Conservation (phyloP, 2,329 filamentous ascomycete species). For the Xylariales sp. region DNA sequence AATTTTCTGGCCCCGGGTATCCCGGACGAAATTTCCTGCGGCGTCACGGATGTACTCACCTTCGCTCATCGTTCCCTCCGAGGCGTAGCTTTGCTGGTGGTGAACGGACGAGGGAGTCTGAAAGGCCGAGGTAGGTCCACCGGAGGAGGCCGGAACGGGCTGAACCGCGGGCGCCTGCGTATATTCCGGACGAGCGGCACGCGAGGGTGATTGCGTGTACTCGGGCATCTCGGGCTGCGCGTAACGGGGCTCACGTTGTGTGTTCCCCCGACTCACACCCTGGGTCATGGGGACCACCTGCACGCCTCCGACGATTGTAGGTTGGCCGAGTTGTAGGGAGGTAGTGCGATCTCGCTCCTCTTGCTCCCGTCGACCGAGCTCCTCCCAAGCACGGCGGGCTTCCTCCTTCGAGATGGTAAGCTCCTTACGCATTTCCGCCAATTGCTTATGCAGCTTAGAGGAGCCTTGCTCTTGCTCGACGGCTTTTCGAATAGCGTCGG, state of each 20-base stretch:
- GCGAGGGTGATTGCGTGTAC: conserved; percentile 46
- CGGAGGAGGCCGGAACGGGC: conserved; percentile 55
- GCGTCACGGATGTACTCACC: conserved; percentile 77
- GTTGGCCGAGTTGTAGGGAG: conserved; percentile 86
- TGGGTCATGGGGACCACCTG: conserved; percentile 95
- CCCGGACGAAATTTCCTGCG: conserved; percentile 69
- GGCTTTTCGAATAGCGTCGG: conserved; percentile 73
- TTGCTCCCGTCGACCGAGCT: conserved; percentile 91
- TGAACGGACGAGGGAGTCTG: conserved; percentile 56
- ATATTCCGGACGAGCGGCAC: conserved; percentile 53
- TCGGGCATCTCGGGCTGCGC: conserved; percentile 50
- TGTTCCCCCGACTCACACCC: conserved; percentile 68
- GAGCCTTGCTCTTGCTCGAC: conserved; percentile 77
- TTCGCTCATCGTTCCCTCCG: conserved; percentile 73
- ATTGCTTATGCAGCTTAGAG: conserved; percentile 76
- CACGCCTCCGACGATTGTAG: conserved; percentile 90
- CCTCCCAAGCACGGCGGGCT: conserved; percentile 95
- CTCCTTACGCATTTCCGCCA: conserved; percentile 93
- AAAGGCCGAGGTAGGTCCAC: conserved; percentile 53
- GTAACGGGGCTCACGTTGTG: conserved; percentile 55
- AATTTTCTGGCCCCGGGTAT: conserved; percentile 70
- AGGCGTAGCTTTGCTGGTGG: conserved; percentile 63
- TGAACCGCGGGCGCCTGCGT: conserved; percentile 58
- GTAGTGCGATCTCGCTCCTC: conserved; percentile 88
- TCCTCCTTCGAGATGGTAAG: conserved; percentile 96